Percentiles rank a stretch among this genome's conserved stretches.
These are phyloP conservation scores for Cutaneotrichosporon sp. DNA, from an alignment of 1,284 basidiomycete genomes.

Conservation along the genomic window DNA sequence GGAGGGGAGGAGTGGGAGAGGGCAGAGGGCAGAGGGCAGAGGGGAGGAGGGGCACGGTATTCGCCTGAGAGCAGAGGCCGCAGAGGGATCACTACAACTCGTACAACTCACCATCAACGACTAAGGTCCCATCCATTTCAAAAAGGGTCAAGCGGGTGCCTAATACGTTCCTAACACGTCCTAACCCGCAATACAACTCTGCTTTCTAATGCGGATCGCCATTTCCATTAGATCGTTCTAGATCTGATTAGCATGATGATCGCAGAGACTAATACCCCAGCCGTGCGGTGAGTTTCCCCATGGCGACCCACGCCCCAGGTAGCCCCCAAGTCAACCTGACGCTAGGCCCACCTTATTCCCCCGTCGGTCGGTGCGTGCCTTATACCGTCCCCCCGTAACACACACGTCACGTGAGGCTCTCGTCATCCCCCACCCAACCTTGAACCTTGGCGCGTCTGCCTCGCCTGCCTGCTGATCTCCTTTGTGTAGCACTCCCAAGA, in stretches of 20 bases:
- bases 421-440: background rate
- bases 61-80: too few relatives aligned
- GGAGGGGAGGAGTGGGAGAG: too few relatives aligned
- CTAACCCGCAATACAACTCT: background rate
- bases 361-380: background rate
- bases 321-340: background rate
- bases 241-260: background rate
- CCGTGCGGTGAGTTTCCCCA: background rate
- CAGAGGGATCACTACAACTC: background rate
- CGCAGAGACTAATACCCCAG: background rate
- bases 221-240: background rate
- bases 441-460: background rate
- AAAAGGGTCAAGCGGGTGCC: background rate
- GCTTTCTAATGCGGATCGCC: background rate
- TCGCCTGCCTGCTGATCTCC: too few relatives aligned
- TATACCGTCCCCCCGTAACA: background rate
- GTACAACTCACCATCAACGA: background rate
- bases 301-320: background rate
- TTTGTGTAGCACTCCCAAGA: conserved; percentile 3
- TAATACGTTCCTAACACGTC: background rate
- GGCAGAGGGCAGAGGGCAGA: background rate
- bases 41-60: too few relatives aligned
- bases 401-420: background rate
- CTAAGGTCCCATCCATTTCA: background rate
- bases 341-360: background rate